phyloP scores from a whole-genome alignment of 2,329 filamentous ascomycete genomes.

The Claviceps sorghi region DNA sequence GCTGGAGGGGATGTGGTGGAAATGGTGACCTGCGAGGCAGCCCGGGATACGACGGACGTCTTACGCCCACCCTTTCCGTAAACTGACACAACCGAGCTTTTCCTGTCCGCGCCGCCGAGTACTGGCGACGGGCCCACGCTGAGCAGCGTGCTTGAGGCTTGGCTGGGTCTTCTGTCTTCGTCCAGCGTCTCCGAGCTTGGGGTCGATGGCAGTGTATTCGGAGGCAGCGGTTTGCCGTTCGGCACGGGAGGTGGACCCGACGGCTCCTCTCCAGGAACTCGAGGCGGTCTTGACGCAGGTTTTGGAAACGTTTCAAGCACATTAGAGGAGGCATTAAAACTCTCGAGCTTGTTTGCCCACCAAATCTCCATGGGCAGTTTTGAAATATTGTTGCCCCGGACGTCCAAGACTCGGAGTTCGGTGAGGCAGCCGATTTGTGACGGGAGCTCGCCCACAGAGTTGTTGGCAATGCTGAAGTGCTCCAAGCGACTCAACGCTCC shows the following conservation, averaged over 20 bases:
- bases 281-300: conserved; percentile 55
- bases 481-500: conserved; percentile 72
- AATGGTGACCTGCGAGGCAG: conserved; percentile 30
- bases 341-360: conserved; percentile 83
- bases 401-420: conserved; percentile 73
- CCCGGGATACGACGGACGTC: conserved; percentile 64
- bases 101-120: conserved; percentile 46
- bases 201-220: conserved; percentile 36
- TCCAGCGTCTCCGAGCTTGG: conserved; percentile 66
- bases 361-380: conserved; percentile 87
- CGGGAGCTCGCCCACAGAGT: conserved; percentile 71
- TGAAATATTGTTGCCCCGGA: conserved; percentile 85
- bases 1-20: conserved; percentile 35
- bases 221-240: conserved; percentile 27
- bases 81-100: conserved; percentile 72
- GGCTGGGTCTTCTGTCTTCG: conserved; percentile 64
- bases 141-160: conserved; percentile 61
- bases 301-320: conserved; percentile 85
- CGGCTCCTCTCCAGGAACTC: conserved; percentile 38
- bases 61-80: conserved; percentile 70
- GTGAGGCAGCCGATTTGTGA: conserved; percentile 74
- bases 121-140: conserved; percentile 63
- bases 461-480: conserved; percentile 87
- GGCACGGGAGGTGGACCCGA: conserved; percentile 18
- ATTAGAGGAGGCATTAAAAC: conserved; percentile 89